These are phyloP conservation scores for Excoecaria cochinchinensis DNA, from an alignment of 345 rosid genomes.

Conservation along the genomic window DNA sequence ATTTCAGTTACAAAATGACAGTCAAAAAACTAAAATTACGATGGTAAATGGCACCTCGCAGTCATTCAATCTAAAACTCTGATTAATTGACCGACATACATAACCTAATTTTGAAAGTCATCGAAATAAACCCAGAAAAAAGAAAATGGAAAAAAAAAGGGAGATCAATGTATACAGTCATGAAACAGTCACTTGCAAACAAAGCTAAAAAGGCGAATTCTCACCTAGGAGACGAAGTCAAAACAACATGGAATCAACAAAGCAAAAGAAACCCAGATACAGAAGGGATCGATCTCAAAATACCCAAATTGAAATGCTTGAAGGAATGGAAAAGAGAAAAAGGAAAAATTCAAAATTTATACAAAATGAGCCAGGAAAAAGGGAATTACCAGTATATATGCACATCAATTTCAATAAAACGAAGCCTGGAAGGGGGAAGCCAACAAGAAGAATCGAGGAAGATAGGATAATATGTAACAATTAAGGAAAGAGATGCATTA, in stretches of 20 bases:
- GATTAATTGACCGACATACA: neutral
- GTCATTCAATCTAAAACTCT: neutral
- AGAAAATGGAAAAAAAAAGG: neutral
- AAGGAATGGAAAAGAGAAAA: neutral
- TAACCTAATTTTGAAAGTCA: neutral
- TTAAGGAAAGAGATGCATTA: neutral
- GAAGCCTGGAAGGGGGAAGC: neutral
- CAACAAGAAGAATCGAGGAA: neutral
- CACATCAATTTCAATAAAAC: neutral
- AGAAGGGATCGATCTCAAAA: neutral
- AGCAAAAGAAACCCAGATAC: neutral
- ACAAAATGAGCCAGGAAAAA: neutral
- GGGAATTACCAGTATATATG: neutral
- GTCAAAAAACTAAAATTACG: neutral
- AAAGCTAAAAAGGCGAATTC: neutral
- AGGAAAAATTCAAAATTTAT: too few relatives aligned
- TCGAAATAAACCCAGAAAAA: neutral
- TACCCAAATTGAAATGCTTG: neutral
- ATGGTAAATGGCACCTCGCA: neutral
- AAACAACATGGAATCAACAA: neutral
- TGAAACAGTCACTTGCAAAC: neutral
- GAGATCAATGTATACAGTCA: neutral
- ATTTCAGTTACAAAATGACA: neutral
- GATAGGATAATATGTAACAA: neutral
- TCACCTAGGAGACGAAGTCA: neutral